These are phyloP conservation scores for Delitschia confertaspora DNA, from an alignment of 495 filamentous ascomycete species.

Conservation along the genomic window DNA sequence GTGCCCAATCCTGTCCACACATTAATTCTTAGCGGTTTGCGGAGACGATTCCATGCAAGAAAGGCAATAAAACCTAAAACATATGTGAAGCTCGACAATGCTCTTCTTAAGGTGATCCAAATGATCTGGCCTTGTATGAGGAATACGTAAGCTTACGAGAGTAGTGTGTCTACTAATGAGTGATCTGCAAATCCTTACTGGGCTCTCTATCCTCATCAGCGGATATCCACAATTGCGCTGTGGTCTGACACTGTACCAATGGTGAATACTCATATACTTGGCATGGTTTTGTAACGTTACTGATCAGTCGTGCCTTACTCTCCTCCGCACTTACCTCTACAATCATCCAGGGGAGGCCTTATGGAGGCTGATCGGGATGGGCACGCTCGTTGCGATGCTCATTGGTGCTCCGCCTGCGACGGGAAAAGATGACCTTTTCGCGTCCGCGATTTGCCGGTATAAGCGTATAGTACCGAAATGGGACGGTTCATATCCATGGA, in stretches of 20 bases:
- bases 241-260: slow-evolving; percentile 8
- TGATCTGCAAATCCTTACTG: slow-evolving; percentile 6
- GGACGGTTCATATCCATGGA: not conserved
- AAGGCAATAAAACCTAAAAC: no score
- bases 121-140: no score
- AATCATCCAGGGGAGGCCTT: not conserved
- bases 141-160: not conserved
- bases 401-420: not conserved
- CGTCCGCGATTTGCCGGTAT: no score
- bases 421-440: no score
- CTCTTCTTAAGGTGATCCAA: not conserved
- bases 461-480: not conserved
- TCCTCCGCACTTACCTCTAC: not conserved
- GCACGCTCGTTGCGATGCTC: not conserved
- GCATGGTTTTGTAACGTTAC: slow-evolving; percentile 4
- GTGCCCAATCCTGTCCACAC: not conserved
- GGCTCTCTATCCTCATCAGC: slow-evolving; percentile 4
- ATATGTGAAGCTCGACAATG: not conserved
- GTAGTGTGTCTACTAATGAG: slow-evolving; percentile 2
- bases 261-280: slow-evolving; percentile 1
- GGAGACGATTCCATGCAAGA: not conserved
- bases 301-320: not conserved
- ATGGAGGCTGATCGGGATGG: not conserved
- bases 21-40: not conserved
- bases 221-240: slow-evolving; percentile 7